Evolutionary conservation across 495 filamentous ascomycete species (phyloP), one percentile per base, ranked within the genome.

Genomic region (Penicillium macrosclerotiorum): DNA sequence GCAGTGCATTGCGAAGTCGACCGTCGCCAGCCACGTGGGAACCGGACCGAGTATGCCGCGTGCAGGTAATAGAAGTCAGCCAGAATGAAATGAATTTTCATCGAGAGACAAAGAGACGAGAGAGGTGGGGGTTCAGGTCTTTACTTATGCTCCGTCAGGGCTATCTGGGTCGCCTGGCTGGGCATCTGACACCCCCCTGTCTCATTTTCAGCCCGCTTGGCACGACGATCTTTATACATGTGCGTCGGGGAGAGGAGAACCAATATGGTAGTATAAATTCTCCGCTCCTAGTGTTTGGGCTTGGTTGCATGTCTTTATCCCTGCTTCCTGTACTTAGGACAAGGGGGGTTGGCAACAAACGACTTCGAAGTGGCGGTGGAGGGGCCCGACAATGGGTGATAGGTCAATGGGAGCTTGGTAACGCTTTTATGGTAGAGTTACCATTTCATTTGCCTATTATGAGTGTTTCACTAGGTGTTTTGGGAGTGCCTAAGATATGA

Each of bases 261-360:
- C 32, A 47, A 14, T 22, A 33, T 3, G 13, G 19, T 39, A 27
- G 43, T 29, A 22, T 17, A 27, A 39, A 52, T 47, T 52, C 43
- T 52, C 49, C 49, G 49, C 38, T 17, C 18, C 9, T 35, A 4
- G 8, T 34, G 33, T 32, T n/a, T 35, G 36, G 31, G 8, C 11
- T 30, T 8, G 12, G 11, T 27, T n/a, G 11, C 31, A 32, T 4
- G 45, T 19, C 25, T 13, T 25, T 22, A 19, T 29, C 11, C 32
- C n/a, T 37, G 34, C 17, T 22, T n/a, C 18, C 17, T 8, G 5
- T 29, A 12, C 25, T 12, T 6, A 6, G 25, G 5, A 29, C 25
- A 29, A 29, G n/a, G n/a, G n/a, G n/a, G n/a, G n/a, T 29, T 29
- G 6, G 5, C 25, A 29, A 6, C 25, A 29, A 29, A 6, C 25